Evolutionary conservation across 148 eudicot species (phyloP).

Genomic region (Camellia japonica): DNA sequence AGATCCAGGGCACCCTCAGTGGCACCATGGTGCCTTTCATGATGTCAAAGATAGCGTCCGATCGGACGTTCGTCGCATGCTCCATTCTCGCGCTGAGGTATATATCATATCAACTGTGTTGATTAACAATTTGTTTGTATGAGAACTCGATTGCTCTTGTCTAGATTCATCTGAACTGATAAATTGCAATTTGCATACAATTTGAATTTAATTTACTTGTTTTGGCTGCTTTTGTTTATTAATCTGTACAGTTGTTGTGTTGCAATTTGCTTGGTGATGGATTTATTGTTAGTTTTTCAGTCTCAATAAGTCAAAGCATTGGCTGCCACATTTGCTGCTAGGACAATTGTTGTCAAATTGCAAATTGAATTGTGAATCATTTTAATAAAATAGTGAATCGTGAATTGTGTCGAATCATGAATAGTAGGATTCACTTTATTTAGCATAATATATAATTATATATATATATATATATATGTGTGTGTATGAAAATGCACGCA

Average conservation of each 20-base stretch:
- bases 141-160: not conserved
- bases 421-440: too few relatives aligned
- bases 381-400: too few relatives aligned
- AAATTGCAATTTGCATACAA: not conserved
- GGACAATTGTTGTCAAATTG: not conserved
- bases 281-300: not conserved
- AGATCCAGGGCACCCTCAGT: conserved; percentile 88
- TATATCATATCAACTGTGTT: not conserved
- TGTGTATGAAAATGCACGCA: too few relatives aligned
- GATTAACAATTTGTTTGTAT: not conserved
- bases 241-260: not conserved
- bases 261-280: not conserved
- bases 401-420: too few relatives aligned
- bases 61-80: conserved; percentile 85
- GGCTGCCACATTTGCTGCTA: not conserved
- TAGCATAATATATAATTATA: too few relatives aligned
- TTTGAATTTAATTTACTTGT: not conserved
- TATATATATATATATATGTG: too few relatives aligned
- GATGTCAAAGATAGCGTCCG: conserved; percentile 74
- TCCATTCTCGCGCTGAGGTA: conserved; percentile 95
- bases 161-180: not conserved
- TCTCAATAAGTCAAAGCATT: not conserved
- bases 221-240: not conserved
- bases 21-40: conserved; percentile 97
- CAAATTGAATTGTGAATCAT: too few relatives aligned